A percentile compares a stretch with the other conserved stretches of the same genome.
phyloP scores from a whole-genome alignment of 345 rosid species.

The Gossypium australe region DNA sequence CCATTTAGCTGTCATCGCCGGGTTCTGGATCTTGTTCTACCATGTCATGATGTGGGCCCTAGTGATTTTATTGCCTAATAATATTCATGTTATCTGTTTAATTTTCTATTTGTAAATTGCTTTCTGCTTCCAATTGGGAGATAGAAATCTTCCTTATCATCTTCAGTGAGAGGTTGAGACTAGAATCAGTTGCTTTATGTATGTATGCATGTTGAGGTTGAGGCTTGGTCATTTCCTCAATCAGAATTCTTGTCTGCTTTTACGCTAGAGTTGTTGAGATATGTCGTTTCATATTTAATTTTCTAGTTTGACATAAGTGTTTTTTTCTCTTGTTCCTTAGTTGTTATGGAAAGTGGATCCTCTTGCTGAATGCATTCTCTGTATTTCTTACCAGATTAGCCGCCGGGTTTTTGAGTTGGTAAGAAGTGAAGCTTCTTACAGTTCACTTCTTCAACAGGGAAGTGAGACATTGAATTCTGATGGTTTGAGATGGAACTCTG shows the following conservation, averaged over 20 bases:
- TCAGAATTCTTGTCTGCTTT: background rate
- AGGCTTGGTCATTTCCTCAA: background rate
- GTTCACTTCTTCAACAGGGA: slow-evolving; percentile 34
- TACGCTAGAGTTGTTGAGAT: background rate
- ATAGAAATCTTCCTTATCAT: background rate
- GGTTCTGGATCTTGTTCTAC: background rate
- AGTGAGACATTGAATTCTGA: slow-evolving; percentile 21
- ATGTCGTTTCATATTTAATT: background rate
- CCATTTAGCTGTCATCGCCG: background rate
- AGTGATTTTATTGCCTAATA: background rate
- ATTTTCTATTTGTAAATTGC: background rate
- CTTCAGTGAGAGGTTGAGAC: background rate
- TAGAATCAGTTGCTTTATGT: background rate
- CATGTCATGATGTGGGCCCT: background rate
- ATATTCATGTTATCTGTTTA: background rate
- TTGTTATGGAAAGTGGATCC: background rate
- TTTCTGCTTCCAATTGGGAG: background rate
- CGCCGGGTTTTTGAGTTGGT: slow-evolving; percentile 69
- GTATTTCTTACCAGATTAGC: slow-evolving; percentile 57
- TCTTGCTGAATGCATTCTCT: background rate
- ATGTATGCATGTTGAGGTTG: background rate
- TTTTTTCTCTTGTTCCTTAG: background rate
- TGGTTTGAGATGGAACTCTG: slow-evolving; percentile 23
- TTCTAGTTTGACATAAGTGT: background rate
- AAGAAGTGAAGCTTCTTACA: slow-evolving; percentile 46